Percentiles rank a stretch among this genome's conserved stretches.
Evolutionary conservation across 2,329 filamentous ascomycete genomes (phyloP).

Genomic region (Chaetomiaceae sp.): DNA sequence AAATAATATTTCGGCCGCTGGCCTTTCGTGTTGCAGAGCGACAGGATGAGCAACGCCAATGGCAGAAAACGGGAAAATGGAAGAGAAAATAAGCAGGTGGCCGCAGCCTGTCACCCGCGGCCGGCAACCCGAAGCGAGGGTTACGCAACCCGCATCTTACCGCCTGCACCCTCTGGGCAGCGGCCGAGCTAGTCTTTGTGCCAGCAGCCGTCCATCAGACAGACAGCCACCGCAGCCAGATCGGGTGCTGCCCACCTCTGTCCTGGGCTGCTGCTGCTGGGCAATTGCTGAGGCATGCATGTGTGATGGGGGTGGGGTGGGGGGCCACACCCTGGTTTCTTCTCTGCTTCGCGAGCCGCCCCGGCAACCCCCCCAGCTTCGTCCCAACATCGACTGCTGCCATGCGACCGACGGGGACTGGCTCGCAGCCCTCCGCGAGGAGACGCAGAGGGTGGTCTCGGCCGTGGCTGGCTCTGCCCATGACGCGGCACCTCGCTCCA

Average conservation of each 20-base stretch:
- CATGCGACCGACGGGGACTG: constrained; percentile 20
- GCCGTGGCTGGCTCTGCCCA: constrained; percentile 29
- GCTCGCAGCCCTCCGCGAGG: constrained; percentile 25
- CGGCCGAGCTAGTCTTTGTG: constrained; percentile 5
- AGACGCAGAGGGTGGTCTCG: constrained; percentile 30
- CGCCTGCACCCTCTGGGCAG: constrained; percentile 2
- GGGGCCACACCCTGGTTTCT: constrained; percentile 7
- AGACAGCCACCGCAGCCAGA: neutral
- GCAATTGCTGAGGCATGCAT: neutral
- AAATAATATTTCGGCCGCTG: neutral
- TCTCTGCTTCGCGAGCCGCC: constrained; percentile 17
- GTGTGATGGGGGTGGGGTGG: neutral
- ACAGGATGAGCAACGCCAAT: neutral
- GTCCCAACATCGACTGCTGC: constrained; percentile 11
- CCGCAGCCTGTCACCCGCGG: neutral
- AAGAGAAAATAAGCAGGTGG: neutral
- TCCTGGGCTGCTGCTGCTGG: too few species aligned
- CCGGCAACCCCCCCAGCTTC: constrained; percentile 18
- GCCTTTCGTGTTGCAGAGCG: neutral
- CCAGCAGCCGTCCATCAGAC: constrained; percentile 1
- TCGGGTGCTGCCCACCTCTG: constrained; percentile 1
- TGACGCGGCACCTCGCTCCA: constrained; percentile 9
- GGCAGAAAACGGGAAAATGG: neutral
- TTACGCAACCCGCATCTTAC: constrained; percentile 1
- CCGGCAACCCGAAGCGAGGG: neutral